Base-by-base conservation (phyloP, 176 grass and related monocot species). In the Zea luxurians region DNA sequence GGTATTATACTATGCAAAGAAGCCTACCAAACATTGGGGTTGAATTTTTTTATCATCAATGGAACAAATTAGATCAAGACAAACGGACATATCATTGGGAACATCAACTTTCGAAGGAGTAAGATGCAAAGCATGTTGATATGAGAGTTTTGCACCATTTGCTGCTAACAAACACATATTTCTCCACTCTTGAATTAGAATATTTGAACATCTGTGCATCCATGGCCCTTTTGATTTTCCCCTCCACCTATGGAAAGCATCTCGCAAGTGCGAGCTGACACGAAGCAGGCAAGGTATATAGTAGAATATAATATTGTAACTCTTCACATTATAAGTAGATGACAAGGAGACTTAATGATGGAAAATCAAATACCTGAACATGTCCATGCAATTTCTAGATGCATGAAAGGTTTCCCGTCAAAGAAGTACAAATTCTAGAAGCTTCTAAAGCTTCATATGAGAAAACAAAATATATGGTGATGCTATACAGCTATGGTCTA, bases 371-470 rank as follows among this genome's bases (percentile, higher is more conserved):
- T 88, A 87, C 88, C 73, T 91, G 84, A 80, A 93, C 83, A 82
- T 98, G 91, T 49, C 85, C 95, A 68, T 92, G 84, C 81, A 98
- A 84, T 77, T 98, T 98, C 95, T 89, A 98, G 86, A 88, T 78
- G 78, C 86, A 98, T 77, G 83, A 98, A 77, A 90, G 66, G 78
- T 94, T 87, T 85, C 89, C 85, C 61, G 87, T 83, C 59, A 98
- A 85, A 64, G 52, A 88, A 38, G 87, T 85, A 64, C 91, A 94
- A 67, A 60, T 77, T 90, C 90, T 80, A 40, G 85, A 87, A 80
- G 86, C 83, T 82, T 92, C 83, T 63, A 70, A 90, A 80, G 95
- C 95, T 90, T 94, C 95, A 91, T 98, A 85, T 17, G 71, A 80
- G 42, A 49, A 73, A 71, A 50, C n/a, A 69, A 71, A 70, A 36